These are phyloP conservation scores for Pharnaceum exiguum DNA, from an alignment of 148 eudicot genomes.

Conservation along the genomic window DNA sequence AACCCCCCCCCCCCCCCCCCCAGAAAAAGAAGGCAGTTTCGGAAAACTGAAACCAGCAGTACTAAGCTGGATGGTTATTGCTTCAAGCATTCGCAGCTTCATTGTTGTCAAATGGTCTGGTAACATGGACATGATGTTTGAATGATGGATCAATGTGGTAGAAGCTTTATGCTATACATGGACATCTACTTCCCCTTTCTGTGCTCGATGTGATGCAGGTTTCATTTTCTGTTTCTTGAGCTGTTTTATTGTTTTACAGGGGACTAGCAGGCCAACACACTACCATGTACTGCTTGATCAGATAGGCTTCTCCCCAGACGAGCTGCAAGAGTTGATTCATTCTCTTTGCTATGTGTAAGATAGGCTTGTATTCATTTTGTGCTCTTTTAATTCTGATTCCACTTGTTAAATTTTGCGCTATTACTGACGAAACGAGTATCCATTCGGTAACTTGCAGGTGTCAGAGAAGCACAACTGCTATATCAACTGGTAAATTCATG, in stretches of 20 bases:
- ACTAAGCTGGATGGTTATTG: no score
- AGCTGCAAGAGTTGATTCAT: slow-evolving; percentile 27
- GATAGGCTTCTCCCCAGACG: slow-evolving; percentile 23
- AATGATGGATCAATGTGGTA: no score
- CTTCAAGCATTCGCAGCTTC: no score
- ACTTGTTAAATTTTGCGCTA: no score
- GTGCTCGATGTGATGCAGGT: background rate
- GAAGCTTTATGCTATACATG: background rate
- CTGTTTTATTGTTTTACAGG: slow-evolving; percentile 6
- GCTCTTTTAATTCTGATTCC: background rate
- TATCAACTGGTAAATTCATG: slow-evolving; percentile 16
- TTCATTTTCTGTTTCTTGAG: background rate
- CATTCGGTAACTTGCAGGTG: slow-evolving; percentile 4
- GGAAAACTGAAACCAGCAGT: no score
- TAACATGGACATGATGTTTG: no score
- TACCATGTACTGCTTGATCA: slow-evolving; percentile 25
- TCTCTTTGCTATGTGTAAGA: slow-evolving; percentile 31
- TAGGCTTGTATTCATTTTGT: background rate
- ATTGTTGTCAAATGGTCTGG: no score
- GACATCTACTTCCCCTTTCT: background rate
- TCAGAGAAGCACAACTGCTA: slow-evolving; percentile 25
- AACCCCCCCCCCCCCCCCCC: no score
- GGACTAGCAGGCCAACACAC: slow-evolving; percentile 31
- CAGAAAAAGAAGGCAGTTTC: no score
- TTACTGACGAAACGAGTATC: background rate